A percentile compares a stretch with the other conserved stretches of the same genome.
phyloP scores from a whole-genome alignment of 2,329 filamentous ascomycete species.

The Microdochium trichocladiopsis region DNA sequence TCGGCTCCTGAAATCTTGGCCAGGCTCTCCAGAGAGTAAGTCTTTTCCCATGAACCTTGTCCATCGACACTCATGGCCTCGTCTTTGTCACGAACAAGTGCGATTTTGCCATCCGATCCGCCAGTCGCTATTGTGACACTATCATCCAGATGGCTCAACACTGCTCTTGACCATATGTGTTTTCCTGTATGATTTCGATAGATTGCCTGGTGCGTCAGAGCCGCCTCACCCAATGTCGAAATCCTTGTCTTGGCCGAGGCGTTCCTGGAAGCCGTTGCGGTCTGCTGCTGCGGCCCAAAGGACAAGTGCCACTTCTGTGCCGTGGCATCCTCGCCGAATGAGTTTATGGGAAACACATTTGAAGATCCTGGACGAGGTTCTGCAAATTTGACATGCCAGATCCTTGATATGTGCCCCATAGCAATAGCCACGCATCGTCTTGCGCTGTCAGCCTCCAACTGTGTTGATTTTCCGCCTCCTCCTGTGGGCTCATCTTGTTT shows the following conservation, averaged over 20 bases:
- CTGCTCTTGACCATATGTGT: conserved; percentile 75
- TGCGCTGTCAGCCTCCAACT: conserved; percentile 18
- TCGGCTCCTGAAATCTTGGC: not conserved
- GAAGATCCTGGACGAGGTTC: conserved; percentile 4
- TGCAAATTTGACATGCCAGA: conserved; percentile 75
- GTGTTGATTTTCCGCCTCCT: conserved; percentile 1
- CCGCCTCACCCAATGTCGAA: conserved; percentile 8
- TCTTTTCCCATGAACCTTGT: not conserved
- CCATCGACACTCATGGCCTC: too few relatives aligned
- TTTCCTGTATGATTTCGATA: conserved; percentile 72
- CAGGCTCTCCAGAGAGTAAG: not conserved
- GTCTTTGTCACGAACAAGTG: conserved; percentile 26
- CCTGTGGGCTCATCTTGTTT: not conserved
- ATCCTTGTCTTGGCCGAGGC: not conserved
- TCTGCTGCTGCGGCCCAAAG: conserved; percentile 19
- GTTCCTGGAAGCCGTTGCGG: conserved; percentile 1
- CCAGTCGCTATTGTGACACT: conserved; percentile 58
- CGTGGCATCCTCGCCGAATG: conserved; percentile 80
- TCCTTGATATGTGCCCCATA: conserved; percentile 84
- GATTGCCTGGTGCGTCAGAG: conserved; percentile 44
- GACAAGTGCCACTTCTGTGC: conserved; percentile 63
- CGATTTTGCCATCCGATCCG: conserved; percentile 72
- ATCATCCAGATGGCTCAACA: conserved; percentile 14
- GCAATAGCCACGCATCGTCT: conserved; percentile 54
- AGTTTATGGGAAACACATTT: conserved; percentile 49